Percentiles rank a stretch among this genome's conserved stretches.
These are phyloP conservation scores for Trametopsis cervina DNA, from an alignment of 768 basidiomycete genomes.

Conservation along the genomic window DNA sequence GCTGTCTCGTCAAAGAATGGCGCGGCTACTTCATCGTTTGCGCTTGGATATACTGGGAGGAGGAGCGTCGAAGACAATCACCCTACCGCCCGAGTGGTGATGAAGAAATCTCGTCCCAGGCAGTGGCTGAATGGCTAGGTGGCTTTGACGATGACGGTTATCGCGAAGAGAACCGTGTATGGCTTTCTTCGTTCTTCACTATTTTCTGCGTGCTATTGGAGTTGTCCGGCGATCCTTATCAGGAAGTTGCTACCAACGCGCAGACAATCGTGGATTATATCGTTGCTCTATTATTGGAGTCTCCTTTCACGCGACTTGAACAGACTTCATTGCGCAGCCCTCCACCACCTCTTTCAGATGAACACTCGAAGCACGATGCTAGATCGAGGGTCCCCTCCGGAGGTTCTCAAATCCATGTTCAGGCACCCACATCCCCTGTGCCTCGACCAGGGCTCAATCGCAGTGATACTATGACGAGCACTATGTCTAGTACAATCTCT, in stretches of 20 bases:
- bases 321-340: conserved; percentile 54
- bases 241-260: conserved; percentile 87
- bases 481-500: conserved; percentile 49
- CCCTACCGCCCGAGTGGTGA: conserved; percentile 31
- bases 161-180: conserved; percentile 72
- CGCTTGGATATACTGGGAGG: conserved; percentile 95
- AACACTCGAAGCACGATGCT: conserved; percentile 22
- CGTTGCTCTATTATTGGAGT: conserved; percentile 83
- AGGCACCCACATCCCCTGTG: conserved; percentile 40
- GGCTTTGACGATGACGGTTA: conserved; percentile 58
- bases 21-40: conserved; percentile 93
- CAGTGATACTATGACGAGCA: conserved; percentile 49
- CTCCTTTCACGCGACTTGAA: conserved; percentile 74
- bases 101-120: conserved; percentile 68
- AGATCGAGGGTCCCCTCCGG: conserved; percentile 42
- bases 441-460: conserved; percentile 43
- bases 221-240: conserved; percentile 87
- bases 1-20: conserved; percentile 94
- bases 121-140: conserved; percentile 75
- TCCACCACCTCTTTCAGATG: conserved; percentile 36
- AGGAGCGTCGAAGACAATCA: conserved; percentile 58
- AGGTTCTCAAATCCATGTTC: conserved; percentile 38
- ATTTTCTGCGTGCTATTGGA: conserved; percentile 86
- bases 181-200: conserved; percentile 90
- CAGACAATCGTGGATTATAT: conserved; percentile 91